Percentiles rank a stretch among this genome's conserved stretches.
These are phyloP conservation scores for Penicillium thymicola DNA, from an alignment of 2,329 filamentous ascomycete genomes.

Conservation along the genomic window DNA sequence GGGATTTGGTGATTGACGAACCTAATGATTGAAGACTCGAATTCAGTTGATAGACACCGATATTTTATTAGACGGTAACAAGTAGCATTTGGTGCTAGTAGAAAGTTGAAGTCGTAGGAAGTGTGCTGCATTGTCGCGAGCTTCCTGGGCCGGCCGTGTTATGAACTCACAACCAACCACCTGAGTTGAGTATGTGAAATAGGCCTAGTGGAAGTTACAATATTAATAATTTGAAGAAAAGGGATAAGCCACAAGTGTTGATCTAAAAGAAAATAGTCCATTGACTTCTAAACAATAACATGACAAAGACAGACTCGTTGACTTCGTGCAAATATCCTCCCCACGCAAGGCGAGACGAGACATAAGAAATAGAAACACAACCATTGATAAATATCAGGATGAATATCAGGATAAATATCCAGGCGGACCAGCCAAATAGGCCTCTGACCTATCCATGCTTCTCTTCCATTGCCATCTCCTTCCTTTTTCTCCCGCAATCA, in stretches of 20 bases:
- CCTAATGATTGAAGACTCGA: neutral
- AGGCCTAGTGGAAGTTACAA: neutral
- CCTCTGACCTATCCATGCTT: conserved; percentile 3
- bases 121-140: neutral
- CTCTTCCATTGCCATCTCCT: neutral
- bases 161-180: neutral
- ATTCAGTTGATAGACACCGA: neutral
- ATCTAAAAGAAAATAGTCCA: neutral
- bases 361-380: neutral
- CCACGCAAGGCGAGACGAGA: neutral
- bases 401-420: neutral
- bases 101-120: neutral
- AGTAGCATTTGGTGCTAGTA: neutral
- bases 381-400: neutral
- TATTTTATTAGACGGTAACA: neutral
- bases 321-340: conserved; percentile 6
- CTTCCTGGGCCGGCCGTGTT: neutral
- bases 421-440: conserved; percentile 6
- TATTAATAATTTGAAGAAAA: too few relatives aligned
- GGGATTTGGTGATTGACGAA: neutral
- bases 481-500: neutral
- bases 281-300: conserved; percentile 6
- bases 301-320: conserved; percentile 9
- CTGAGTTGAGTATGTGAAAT: neutral
- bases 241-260: neutral